Evolutionary conservation across 768 basidiomycete species (phyloP).

Genomic region (Kwoniella shandongensis): DNA sequence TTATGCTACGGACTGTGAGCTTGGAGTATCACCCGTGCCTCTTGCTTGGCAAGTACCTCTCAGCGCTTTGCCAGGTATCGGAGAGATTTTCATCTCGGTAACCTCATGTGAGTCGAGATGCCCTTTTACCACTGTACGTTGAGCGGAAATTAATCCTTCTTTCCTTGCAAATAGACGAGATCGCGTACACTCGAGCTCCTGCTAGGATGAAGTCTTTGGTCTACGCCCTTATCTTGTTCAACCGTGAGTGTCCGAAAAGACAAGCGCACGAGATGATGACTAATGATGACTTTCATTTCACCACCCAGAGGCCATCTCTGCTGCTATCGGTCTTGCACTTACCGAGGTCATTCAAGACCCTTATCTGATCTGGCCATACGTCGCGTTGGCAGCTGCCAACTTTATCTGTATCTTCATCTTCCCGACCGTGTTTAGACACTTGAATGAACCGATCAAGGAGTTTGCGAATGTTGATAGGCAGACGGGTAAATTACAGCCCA

Average conservation of each 20-base stretch:
- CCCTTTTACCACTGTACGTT: too few species aligned
- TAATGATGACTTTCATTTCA: too few species aligned
- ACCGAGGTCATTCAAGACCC: constrained; percentile 50
- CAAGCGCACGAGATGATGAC: too few species aligned
- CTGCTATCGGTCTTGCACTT: constrained; percentile 47
- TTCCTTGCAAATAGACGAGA: too few species aligned
- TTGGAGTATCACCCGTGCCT: constrained; percentile 29
- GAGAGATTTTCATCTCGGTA: constrained; percentile 51
- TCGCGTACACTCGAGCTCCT: constrained; percentile 53
- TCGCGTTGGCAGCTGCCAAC: constrained; percentile 36
- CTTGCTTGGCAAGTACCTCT: constrained; percentile 47
- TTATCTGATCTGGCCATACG: constrained; percentile 48
- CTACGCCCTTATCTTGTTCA: constrained; percentile 48
- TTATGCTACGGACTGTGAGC: constrained; percentile 47
- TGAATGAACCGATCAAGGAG: constrained; percentile 37
- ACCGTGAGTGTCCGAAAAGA: too few species aligned
- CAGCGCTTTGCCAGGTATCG: constrained; percentile 37
- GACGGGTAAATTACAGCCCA: too few species aligned
- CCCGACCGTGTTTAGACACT: constrained; percentile 45
- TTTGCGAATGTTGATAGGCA: constrained; percentile 36
- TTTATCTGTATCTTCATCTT: constrained; percentile 42
- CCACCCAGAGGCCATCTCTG: constrained; percentile 50
- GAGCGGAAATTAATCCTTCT: too few species aligned
- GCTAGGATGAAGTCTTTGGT: constrained; percentile 53
- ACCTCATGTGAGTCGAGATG: too few species aligned